Conservation (phyloP, 176 grass and related monocot species). For the Oryza coarctata region DNA sequence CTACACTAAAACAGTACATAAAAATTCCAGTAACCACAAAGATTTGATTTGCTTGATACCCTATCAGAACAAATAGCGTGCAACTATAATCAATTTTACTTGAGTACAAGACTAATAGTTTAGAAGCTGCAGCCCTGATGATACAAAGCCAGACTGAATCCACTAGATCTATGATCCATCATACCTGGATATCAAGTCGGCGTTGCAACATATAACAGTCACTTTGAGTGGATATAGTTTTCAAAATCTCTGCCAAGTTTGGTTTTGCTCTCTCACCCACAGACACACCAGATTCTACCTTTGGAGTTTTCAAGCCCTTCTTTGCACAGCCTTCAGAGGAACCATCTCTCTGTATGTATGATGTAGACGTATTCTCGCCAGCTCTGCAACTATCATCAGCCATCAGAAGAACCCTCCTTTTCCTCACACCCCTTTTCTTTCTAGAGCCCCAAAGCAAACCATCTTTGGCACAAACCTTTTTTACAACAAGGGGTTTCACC, state of each 20-base stretch:
- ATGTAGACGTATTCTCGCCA: slow-evolving; percentile 50
- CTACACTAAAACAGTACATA: not conserved
- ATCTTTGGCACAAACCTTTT: slow-evolving; percentile 30
- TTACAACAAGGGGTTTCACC: slow-evolving; percentile 27
- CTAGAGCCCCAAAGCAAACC: slow-evolving; percentile 56
- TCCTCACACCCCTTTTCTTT: slow-evolving; percentile 74
- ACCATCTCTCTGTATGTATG: slow-evolving; percentile 39
- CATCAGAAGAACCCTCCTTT: slow-evolving; percentile 35
- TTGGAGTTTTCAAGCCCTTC: slow-evolving; percentile 37
- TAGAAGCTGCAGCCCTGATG: slow-evolving; percentile 22
- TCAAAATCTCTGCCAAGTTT: slow-evolving; percentile 57
- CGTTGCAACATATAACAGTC: slow-evolving; percentile 66
- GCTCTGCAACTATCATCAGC: slow-evolving; percentile 34
- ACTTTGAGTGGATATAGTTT: slow-evolving; percentile 59
- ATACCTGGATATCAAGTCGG: slow-evolving; percentile 76
- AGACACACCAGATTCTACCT: slow-evolving; percentile 21
- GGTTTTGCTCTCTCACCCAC: slow-evolving; percentile 22
- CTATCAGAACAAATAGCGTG: not conserved
- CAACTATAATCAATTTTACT: not conserved
- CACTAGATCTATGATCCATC: not conserved
- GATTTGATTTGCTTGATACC: slow-evolving; percentile 19
- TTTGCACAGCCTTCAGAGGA: slow-evolving; percentile 45
- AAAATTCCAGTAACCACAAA: slow-evolving; percentile 12
- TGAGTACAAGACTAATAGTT: not conserved
- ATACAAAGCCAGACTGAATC: slow-evolving; percentile 10